Conservation (phyloP, 2,329 filamentous ascomycete species). For the Colletotrichum liriopes region DNA sequence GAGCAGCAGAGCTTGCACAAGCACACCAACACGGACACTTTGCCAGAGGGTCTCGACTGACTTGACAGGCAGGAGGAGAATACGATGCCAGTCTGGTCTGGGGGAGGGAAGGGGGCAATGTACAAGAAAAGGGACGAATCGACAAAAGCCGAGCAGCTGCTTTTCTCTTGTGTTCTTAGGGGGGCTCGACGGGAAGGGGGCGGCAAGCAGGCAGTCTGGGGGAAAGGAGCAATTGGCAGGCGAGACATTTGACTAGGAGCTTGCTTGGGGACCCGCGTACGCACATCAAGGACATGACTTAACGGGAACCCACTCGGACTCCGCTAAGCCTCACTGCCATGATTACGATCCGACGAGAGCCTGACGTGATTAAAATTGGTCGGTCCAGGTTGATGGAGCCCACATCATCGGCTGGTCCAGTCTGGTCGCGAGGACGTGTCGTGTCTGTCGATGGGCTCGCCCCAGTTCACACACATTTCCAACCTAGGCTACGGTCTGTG, state of each 20-base stretch:
- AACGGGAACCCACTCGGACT: slow-evolving; percentile 41
- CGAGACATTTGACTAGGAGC: slow-evolving; percentile 24
- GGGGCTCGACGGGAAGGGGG: slow-evolving; percentile 8
- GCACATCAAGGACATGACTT: slow-evolving; percentile 35
- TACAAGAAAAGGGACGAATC: slow-evolving; percentile 23
- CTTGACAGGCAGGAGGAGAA: slow-evolving; percentile 24
- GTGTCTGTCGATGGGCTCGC: slow-evolving; percentile 19
- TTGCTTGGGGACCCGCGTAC: neutral
- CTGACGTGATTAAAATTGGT: slow-evolving; percentile 43
- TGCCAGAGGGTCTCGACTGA: slow-evolving; percentile 21
- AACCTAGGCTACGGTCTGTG: slow-evolving; percentile 8
- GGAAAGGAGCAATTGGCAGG: neutral
- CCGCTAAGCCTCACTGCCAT: slow-evolving; percentile 42
- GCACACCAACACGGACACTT: slow-evolving; percentile 24
- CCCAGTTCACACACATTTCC: slow-evolving; percentile 27
- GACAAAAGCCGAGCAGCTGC: slow-evolving; percentile 17
- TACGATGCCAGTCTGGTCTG: slow-evolving; percentile 11
- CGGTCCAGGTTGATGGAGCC: slow-evolving; percentile 38
- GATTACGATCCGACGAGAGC: slow-evolving; percentile 40
- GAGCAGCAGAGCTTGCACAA: slow-evolving; percentile 32
- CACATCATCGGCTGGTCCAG: slow-evolving; percentile 33
- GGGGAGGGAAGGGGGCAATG: slow-evolving; percentile 6
- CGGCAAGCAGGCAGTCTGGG: neutral
- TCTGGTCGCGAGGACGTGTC: slow-evolving; percentile 31
- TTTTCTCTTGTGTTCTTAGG: slow-evolving; percentile 18